Base-by-base conservation (phyloP, 805 yeast genomes). In the Ogataea nakhonphanomensis region DNA sequence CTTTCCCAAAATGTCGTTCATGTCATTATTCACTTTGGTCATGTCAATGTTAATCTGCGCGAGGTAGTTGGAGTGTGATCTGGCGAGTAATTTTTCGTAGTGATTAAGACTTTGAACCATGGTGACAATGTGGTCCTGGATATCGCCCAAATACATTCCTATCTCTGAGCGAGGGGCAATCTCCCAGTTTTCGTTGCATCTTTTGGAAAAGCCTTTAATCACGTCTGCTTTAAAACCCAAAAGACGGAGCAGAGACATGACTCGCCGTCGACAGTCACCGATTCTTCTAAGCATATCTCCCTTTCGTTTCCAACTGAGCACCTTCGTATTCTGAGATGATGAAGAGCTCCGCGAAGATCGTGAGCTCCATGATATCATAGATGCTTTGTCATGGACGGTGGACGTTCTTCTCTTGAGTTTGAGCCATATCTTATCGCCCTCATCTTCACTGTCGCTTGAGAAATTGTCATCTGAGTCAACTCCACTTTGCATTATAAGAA, bases 11-110 rank as follows among this genome's bases (percentile, higher is more conserved):
- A 90, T 95, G 59, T 93, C 98, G 61, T 93, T 93, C 78, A 95
- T 91, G 54, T 91, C 97, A 55, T 93, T 93, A 65, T 90, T 93
- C 10, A 90, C 96, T 59, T 82, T 82, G 8, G 97, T 93, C 98
- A 91, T 93, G 60, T 93, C 98, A 48, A 93, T 91, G 59, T 93
- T 93, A 58, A 93, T 85, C 59, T 91, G 98, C 1, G 99, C 99
- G 55, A 91, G 71, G 60, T 93, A 93, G 62, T 93, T 93, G 8
- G 96, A 85, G 64, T 93, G 99, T n/a, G 93, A 84, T 43, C 99
- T 73, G 1, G 97, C 95, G 40, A 93, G 71, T 32, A 93, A 70
- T 65, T 93, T 93, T 57, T 93, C 99, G 63, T 87, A 91, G 62
- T 93, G 99, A 57, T 89, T 90, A 47, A 93, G 70, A 4, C 95